Base-by-base conservation (phyloP, 2,329 filamentous ascomycete genomes). In the Boeremia exigua region DNA sequence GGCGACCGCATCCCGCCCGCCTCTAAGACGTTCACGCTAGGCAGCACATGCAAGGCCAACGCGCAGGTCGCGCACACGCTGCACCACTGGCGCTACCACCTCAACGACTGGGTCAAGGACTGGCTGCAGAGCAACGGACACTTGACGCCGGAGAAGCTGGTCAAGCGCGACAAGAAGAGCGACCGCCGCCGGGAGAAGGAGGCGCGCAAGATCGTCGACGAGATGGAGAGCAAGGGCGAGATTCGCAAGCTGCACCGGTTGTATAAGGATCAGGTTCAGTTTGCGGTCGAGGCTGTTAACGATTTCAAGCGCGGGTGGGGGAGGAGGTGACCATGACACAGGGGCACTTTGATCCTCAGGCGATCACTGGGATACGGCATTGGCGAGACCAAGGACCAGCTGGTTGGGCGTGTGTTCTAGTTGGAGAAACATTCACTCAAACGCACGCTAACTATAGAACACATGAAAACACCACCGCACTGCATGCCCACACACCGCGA, bases 21-120 rank as follows among this genome's bases (percentile, higher is more conserved):
- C 28, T 63, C 60, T 14, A 66, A 68, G 14, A 50, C 56, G 42
- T 75, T 75, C 58, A 64, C 67, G 1, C 60, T 75, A 1, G 72
- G 72, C 29, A 63, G 58, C 4, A 73, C 70, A 56, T 90, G 87
- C 77, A 84, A 82, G 66, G 75, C 77, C 29, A 88, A 88, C 61
- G 89, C 90, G 0, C 80, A 86, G 60, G 87, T 87, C 34, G 88
- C 89, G 0, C 90, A 94, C 68, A 83, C 82, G 1, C 80, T 94
- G 3, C 82, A 86, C 4, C 91, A 95, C 75, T 93, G 91, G 91
- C 88, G 88, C 53, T 85, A 84, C 56, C 84, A 87, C 40, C 84
- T 94, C n/a, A 88, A 90, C 67, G 82, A 88, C 60, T 90, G 84
- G 82, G 87, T 93, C 0, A 80, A 88, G 23, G 80, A 82, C 27